Percentiles rank a stretch among this genome's conserved stretches.
These are phyloP conservation scores for Colletotrichum ledebouriae DNA, from an alignment of 2,329 filamentous ascomycete genomes.

Conservation along the genomic window DNA sequence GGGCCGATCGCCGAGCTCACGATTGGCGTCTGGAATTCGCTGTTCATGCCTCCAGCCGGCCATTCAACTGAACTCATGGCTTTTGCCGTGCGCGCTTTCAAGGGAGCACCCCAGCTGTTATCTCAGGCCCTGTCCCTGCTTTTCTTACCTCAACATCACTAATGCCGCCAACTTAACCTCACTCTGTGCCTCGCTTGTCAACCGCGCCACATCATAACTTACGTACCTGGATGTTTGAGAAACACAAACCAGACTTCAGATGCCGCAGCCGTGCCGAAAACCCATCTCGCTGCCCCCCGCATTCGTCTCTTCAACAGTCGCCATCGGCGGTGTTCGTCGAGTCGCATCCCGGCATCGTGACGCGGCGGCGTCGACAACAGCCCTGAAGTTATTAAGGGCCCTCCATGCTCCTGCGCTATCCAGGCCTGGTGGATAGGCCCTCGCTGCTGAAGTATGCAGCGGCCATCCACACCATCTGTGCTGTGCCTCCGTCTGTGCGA, in stretches of 20 bases:
- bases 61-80: background rate
- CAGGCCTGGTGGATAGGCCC: background rate
- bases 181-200: background rate
- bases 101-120: constrained; percentile 10
- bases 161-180: constrained; percentile 15
- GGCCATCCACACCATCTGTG: constrained; percentile 19
- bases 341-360: background rate
- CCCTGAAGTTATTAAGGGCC: constrained; percentile 13
- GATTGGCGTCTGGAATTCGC: constrained; percentile 2
- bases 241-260: constrained; percentile 18
- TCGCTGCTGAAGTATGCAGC: constrained; percentile 1
- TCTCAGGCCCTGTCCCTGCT: constrained; percentile 3
- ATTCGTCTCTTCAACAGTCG: background rate
- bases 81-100: background rate
- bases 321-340: background rate
- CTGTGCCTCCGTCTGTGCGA: constrained; percentile 31
- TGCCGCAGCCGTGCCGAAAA: constrained; percentile 32
- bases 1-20: constrained; percentile 19
- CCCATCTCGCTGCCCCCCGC: background rate
- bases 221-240: constrained; percentile 32
- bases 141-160: constrained; percentile 11
- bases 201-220: constrained; percentile 26
- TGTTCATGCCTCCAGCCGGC: background rate
- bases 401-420: constrained; percentile 10
- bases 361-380: constrained; percentile 6